Evolutionary conservation across 257 asterid genomes (phyloP).

Genomic region (Salvia miltiorrhiza): DNA sequence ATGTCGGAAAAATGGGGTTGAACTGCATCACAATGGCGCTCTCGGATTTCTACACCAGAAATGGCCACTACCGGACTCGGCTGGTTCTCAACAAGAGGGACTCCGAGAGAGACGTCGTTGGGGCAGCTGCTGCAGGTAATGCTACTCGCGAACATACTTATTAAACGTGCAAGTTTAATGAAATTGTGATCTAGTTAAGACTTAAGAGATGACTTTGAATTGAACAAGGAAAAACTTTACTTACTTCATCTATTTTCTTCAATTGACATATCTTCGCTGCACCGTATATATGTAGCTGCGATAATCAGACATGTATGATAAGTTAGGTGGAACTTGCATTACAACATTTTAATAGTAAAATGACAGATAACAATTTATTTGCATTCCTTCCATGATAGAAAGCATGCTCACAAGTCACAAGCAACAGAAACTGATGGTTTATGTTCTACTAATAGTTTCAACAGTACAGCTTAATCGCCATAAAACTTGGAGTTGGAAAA

Average conservation of each 20-base stretch:
- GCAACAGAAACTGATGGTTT: not conserved
- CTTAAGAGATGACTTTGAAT: not conserved
- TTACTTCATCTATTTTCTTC: not conserved
- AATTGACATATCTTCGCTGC: no score
- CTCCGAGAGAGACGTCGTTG: constrained; percentile 34
- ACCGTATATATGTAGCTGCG: not conserved
- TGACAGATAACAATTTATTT: no score
- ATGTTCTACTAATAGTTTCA: not conserved
- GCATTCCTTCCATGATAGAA: no score
- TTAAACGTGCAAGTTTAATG: no score
- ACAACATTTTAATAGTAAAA: no score
- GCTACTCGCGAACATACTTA: no score
- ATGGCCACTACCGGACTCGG: constrained; percentile 32
- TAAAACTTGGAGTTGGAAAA: not conserved
- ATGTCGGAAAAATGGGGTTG: constrained; percentile 35
- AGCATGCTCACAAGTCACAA: no score
- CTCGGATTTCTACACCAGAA: constrained; percentile 35
- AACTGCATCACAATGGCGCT: constrained; percentile 50
- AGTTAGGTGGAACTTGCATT: no score
- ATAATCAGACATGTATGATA: no score
- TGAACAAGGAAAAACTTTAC: not conserved
- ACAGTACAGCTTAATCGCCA: no score
- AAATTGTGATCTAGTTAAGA: no score
- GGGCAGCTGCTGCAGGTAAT: constrained; percentile 56
- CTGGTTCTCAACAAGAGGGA: constrained; percentile 31